Evolutionary conservation across 139 green algal genomes (phyloP).

Genomic region (Auxenochlorella protothecoides): DNA sequence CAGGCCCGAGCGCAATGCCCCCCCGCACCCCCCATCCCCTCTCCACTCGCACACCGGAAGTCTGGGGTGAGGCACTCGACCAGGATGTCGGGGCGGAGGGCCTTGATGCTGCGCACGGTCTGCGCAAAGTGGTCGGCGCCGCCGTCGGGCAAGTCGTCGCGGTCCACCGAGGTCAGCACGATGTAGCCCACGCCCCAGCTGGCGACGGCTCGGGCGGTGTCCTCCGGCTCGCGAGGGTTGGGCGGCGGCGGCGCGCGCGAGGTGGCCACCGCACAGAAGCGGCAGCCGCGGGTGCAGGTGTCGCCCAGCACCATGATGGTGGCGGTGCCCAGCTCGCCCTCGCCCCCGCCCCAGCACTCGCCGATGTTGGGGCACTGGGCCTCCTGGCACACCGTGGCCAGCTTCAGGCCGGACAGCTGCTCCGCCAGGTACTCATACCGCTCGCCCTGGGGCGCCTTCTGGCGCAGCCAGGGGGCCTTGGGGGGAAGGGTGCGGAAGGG

Average conservation of each 20-base stretch:
- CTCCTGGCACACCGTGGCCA: constrained; percentile 93
- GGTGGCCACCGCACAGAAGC: constrained; percentile 85
- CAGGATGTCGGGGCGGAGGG: constrained; percentile 55
- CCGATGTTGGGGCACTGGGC: constrained; percentile 91
- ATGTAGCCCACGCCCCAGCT: constrained; percentile 81
- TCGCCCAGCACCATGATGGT: constrained; percentile 88
- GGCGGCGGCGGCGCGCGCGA: constrained; percentile 45
- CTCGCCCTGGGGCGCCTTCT: constrained; percentile 82
- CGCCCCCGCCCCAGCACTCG: constrained; percentile 82
- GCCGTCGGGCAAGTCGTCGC: constrained; percentile 84
- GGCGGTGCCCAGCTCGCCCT: constrained; percentile 69
- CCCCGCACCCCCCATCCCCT: background rate
- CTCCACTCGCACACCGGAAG: constrained; percentile 43
- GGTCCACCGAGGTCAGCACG: constrained; percentile 81
- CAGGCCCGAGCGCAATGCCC: background rate
- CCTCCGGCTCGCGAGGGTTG: constrained; percentile 62
- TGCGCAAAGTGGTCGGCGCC: constrained; percentile 75
- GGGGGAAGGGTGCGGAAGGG: background rate
- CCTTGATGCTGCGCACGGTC: constrained; percentile 52
- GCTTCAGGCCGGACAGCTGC: constrained; percentile 87
- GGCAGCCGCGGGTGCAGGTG: constrained; percentile 85
- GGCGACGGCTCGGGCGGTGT: constrained; percentile 68
- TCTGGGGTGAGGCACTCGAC: constrained; percentile 90
- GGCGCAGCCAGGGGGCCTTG: constrained; percentile 92
- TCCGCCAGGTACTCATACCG: constrained; percentile 71